phyloP scores from a whole-genome alignment of 768 basidiomycete species.

The Cantharellus anzutake region DNA sequence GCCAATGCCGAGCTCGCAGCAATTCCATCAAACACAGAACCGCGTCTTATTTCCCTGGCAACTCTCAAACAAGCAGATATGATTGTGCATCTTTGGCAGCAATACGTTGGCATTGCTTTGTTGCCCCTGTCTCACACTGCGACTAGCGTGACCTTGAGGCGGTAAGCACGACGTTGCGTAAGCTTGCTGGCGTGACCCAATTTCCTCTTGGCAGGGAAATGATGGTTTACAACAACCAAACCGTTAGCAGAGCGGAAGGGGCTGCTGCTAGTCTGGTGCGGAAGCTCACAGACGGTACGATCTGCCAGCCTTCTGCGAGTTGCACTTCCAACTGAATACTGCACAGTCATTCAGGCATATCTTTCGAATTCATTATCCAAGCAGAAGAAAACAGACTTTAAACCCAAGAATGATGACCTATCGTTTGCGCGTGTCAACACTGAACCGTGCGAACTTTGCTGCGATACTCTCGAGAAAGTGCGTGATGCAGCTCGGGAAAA shows the following conservation, averaged over 20 bases:
- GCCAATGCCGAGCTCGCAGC: slow-evolving; percentile 51
- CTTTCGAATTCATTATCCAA: slow-evolving; percentile 58
- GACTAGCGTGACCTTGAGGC: slow-evolving; percentile 65
- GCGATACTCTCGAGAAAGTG: slow-evolving; percentile 68
- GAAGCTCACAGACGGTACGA: slow-evolving; percentile 61
- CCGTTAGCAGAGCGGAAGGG: slow-evolving; percentile 67
- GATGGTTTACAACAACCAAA: slow-evolving; percentile 79
- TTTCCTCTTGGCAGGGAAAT: slow-evolving; percentile 33
- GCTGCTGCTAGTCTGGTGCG: slow-evolving; percentile 65
- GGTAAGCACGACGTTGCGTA: slow-evolving; percentile 13
- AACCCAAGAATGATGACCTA: slow-evolving; percentile 87
- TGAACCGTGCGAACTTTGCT: slow-evolving; percentile 74
- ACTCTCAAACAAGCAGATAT: slow-evolving; percentile 61
- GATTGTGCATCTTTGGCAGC: slow-evolving; percentile 92
- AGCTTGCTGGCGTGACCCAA: too few species aligned
- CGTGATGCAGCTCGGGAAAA: slow-evolving; percentile 55
- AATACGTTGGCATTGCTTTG: slow-evolving; percentile 79
- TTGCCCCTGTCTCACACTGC: slow-evolving; percentile 53
- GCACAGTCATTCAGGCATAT: slow-evolving; percentile 52
- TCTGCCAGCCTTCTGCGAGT: background rate
- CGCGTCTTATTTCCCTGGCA: slow-evolving; percentile 45
- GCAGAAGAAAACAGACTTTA: slow-evolving; percentile 94
- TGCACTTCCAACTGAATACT: background rate
- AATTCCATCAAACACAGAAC: slow-evolving; percentile 61
- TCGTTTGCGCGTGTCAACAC: slow-evolving; percentile 91